Conservation (phyloP, 2,329 filamentous ascomycete species). For the Pseudocercospora cruenta region DNA sequence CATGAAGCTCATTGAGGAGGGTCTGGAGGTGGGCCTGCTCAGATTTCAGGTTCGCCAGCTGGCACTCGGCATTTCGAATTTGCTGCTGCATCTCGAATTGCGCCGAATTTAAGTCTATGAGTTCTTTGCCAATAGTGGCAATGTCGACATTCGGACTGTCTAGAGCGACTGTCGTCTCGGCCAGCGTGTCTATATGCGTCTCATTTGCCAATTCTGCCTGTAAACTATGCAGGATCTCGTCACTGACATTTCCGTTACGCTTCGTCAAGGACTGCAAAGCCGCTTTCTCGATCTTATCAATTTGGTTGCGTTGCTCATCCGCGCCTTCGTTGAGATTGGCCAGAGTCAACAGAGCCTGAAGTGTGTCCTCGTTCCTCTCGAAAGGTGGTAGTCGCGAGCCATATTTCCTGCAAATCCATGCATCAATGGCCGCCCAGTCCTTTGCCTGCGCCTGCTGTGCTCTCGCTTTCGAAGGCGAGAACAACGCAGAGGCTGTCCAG, state of each 20-base stretch:
- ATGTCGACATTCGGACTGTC: conserved; percentile 36
- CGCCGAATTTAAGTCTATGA: conserved; percentile 22
- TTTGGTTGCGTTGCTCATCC: conserved; percentile 67
- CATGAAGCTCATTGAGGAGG: conserved; percentile 30
- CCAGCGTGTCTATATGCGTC: conserved; percentile 40
- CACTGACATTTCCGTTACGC: conserved; percentile 18
- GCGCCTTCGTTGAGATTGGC: conserved; percentile 76
- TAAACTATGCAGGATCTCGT: conserved; percentile 27
- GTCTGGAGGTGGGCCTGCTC: conserved; percentile 30
- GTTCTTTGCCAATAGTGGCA: conserved; percentile 30
- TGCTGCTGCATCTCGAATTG: conserved; percentile 37
- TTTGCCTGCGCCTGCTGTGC: conserved; percentile 80
- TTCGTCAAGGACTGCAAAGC: conserved; percentile 59
- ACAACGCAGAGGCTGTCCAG: conserved; percentile 50
- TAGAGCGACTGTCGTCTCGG: conserved; percentile 43
- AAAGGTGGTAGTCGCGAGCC: conserved; percentile 69
- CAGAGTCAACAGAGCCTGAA: conserved; percentile 73
- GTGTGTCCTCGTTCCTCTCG: conserved; percentile 83
- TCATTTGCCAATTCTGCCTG: conserved; percentile 33
- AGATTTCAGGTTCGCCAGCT: conserved; percentile 30
- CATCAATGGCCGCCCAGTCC: conserved; percentile 87
- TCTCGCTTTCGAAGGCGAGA: conserved; percentile 67
- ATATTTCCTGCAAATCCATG: conserved; percentile 77
- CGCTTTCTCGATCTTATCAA: conserved; percentile 62
- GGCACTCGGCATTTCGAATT: conserved; percentile 28